Conservation (phyloP, 1,139 yeast species). For the Candida dubliniensis region DNA sequence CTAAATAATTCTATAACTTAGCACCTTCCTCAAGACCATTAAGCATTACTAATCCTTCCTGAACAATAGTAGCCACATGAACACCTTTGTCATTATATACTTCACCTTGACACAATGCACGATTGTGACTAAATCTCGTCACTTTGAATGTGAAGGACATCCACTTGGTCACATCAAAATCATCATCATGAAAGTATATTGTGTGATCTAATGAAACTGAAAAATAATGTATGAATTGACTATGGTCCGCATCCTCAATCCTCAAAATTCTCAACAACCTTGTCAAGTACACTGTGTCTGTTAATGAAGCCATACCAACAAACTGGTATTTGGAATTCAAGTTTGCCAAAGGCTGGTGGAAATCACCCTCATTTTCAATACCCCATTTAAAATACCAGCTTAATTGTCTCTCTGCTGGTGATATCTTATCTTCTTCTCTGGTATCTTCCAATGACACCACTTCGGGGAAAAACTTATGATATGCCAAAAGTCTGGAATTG, state of each 20-base stretch:
- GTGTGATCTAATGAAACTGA: conserved; percentile 68
- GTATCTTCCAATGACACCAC: conserved; percentile 27
- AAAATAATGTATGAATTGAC: conserved; percentile 32
- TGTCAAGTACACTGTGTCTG: conserved; percentile 55
- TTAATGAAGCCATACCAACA: conserved; percentile 60
- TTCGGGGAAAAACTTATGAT: conserved; percentile 42
- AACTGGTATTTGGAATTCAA: conserved; percentile 38
- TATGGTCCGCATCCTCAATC: conserved; percentile 20
- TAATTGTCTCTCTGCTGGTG: conserved; percentile 35
- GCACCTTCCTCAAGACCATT: conserved; percentile 14
- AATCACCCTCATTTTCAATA: conserved; percentile 20
- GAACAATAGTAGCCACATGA: conserved; percentile 62
- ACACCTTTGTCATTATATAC: conserved; percentile 51
- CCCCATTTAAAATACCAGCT: conserved; percentile 23
- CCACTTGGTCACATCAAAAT: conserved; percentile 54
- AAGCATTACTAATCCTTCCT: conserved; percentile 56
- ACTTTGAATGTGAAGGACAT: conserved; percentile 49
- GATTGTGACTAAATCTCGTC: conserved; percentile 50
- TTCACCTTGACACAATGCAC: conserved; percentile 59
- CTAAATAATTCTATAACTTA: conserved; percentile 8
- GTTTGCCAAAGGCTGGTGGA: conserved; percentile 13
- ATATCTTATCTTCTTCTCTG: conserved; percentile 23
- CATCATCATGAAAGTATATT: conserved; percentile 63
- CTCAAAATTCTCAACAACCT: conserved; percentile 27
- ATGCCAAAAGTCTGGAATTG: conserved; percentile 18